phyloP scores from a whole-genome alignment of 1,139 yeast species.

The Magnusiomyces ingens region DNA sequence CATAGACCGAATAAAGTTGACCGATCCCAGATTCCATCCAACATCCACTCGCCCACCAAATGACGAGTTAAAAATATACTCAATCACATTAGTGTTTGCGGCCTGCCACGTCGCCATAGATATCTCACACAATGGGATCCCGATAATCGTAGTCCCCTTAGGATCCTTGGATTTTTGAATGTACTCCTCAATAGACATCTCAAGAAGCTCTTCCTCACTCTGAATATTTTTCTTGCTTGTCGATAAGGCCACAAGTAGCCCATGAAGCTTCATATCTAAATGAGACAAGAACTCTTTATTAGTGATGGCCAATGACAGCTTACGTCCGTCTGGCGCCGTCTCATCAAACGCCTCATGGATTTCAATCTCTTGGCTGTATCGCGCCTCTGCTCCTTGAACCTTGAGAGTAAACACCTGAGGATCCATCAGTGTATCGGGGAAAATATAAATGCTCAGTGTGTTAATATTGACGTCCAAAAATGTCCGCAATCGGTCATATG shows the following conservation, averaged over 20 bases:
- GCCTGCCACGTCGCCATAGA: constrained; percentile 71
- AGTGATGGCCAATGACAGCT: constrained; percentile 13
- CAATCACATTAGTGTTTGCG: constrained; percentile 43
- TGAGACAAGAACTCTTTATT: constrained; percentile 23
- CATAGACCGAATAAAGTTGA: constrained; percentile 89
- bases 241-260: constrained; percentile 61
- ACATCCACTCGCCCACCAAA: constrained; percentile 89
- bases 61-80: constrained; percentile 58
- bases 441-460: constrained; percentile 52
- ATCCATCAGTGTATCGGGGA: constrained; percentile 72
- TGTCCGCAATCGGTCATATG: constrained; percentile 38
- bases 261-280: constrained; percentile 42
- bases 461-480: constrained; percentile 57
- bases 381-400: constrained; percentile 53
- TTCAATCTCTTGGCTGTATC: constrained; percentile 52
- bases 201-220: constrained; percentile 40
- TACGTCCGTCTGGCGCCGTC: constrained; percentile 38
- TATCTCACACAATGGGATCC: constrained; percentile 68
- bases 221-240: constrained; percentile 39
- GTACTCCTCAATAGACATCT: constrained; percentile 49
- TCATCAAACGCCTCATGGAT: constrained; percentile 36
- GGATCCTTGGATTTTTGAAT: constrained; percentile 52
- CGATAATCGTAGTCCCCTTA: constrained; percentile 71
- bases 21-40: constrained; percentile 88
- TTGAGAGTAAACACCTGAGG: constrained; percentile 62